Evolutionary conservation across 306 rosid species (phyloP).

Genomic region (Vigna nakashimae): DNA sequence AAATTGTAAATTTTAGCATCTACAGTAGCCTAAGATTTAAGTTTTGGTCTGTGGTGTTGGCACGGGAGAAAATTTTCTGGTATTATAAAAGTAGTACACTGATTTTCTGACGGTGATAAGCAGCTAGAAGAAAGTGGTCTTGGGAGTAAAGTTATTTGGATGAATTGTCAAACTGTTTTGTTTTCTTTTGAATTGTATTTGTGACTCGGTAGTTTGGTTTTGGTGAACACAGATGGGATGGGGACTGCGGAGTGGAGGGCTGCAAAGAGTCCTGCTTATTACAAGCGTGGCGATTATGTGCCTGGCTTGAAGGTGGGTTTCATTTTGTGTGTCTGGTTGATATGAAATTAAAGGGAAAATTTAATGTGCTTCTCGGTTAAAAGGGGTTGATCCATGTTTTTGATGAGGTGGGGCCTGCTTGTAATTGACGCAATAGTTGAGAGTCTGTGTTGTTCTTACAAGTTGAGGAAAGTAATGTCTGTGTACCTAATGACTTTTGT

Average conservation of each 20-base stretch:
- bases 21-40: background rate
- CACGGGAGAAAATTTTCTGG: background rate
- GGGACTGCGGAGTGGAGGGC: constrained; percentile 99
- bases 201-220: constrained; percentile 28
- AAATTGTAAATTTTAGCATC: background rate
- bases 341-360: background rate
- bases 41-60: background rate
- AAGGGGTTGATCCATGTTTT: background rate
- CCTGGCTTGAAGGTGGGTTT: constrained; percentile 86
- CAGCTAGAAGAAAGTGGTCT: background rate
- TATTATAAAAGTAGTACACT: too few species aligned
- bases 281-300: constrained; percentile 96
- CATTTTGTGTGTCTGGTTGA: background rate
- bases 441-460: background rate
- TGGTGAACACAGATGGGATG: constrained; percentile 77
- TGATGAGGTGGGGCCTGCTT: background rate
- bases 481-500: background rate
- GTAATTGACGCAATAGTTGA: background rate
- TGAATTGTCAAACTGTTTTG: background rate
- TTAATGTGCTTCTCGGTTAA: background rate
- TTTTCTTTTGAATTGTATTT: background rate
- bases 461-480: constrained; percentile 1
- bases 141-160: background rate
- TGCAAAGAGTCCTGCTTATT: constrained; percentile 84
- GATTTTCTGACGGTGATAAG: background rate